Conservation (phyloP, 2,329 filamentous ascomycete genomes). For the Trichoderma simmonsii region DNA sequence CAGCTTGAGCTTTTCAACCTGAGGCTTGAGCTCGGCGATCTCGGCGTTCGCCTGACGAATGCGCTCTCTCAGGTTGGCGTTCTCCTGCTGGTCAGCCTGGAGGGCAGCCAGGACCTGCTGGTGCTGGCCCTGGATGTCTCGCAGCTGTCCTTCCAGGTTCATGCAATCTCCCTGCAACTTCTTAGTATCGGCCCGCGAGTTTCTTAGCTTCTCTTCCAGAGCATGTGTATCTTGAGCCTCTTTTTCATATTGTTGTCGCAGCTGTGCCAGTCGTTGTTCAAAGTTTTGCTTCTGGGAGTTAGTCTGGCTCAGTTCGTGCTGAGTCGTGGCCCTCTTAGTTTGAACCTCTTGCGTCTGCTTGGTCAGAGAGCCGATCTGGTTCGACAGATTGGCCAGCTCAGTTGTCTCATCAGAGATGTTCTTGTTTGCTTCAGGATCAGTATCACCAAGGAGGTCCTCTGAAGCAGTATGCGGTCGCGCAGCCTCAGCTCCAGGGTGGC, state of each 20-base stretch:
- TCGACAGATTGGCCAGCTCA: slow-evolving; percentile 92
- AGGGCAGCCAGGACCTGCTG: slow-evolving; percentile 70
- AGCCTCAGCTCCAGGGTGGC: slow-evolving; percentile 53
- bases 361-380: slow-evolving; percentile 85
- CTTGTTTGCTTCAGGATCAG: slow-evolving; percentile 82
- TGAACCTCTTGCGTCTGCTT: slow-evolving; percentile 95
- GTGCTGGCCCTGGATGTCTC: slow-evolving; percentile 80
- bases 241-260: slow-evolving; percentile 86
- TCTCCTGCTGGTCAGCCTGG: slow-evolving; percentile 86
- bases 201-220: slow-evolving; percentile 76
- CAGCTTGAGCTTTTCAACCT: slow-evolving; percentile 88
- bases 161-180: slow-evolving; percentile 83
- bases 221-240: slow-evolving; percentile 83
- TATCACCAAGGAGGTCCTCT: slow-evolving; percentile 88
- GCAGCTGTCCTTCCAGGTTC: slow-evolving; percentile 73
- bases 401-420: slow-evolving; percentile 85
- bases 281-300: slow-evolving; percentile 89
- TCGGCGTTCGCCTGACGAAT: slow-evolving; percentile 81
- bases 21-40: slow-evolving; percentile 78
- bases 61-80: slow-evolving; percentile 77
- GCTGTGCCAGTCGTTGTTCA: slow-evolving; percentile 80
- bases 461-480: slow-evolving; percentile 45
- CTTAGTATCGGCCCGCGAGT: slow-evolving; percentile 74
- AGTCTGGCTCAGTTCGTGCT: slow-evolving; percentile 78
- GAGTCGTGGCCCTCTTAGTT: slow-evolving; percentile 71